A percentile compares a stretch with the other conserved stretches of the same genome.
phyloP scores from a whole-genome alignment of 768 basidiomycete genomes.

The Dioszegia aurantiaca region DNA sequence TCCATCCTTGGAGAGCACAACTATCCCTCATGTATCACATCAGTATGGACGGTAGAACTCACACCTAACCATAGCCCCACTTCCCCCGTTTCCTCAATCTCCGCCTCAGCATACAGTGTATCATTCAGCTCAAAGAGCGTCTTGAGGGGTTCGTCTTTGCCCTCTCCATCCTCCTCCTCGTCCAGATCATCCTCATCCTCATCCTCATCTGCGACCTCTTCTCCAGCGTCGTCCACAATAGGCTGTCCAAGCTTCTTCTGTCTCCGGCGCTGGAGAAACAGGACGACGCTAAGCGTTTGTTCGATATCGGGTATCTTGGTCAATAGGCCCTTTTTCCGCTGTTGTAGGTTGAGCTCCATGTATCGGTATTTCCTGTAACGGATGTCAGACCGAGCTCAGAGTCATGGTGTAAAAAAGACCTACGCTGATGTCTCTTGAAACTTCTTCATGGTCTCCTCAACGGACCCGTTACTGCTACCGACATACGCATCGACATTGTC shows the following conservation, averaged over 20 bases:
- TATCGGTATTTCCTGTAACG: constrained; percentile 92
- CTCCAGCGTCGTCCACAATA: constrained; percentile 30
- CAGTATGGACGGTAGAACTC: constrained; percentile 48
- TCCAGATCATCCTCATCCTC: constrained; percentile 57
- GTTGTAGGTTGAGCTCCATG: constrained; percentile 84
- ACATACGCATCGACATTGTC: constrained; percentile 83
- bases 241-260: constrained; percentile 57
- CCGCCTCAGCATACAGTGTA: constrained; percentile 88
- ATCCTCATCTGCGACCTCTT: constrained; percentile 53
- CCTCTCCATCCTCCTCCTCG: constrained; percentile 53
- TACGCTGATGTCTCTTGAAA: constrained; percentile 95
- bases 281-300: constrained; percentile 86
- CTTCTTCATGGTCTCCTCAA: constrained; percentile 70
- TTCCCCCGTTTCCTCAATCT: constrained; percentile 77
- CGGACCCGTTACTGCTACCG: constrained; percentile 70
- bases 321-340: constrained; percentile 73
- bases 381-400: constrained; percentile 13
- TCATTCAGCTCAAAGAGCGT: constrained; percentile 96
- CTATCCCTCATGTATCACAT: neutral
- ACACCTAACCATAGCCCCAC: constrained; percentile 97
- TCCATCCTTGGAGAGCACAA: neutral
- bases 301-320: constrained; percentile 95
- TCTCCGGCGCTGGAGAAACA: constrained; percentile 69
- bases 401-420: constrained; percentile 48
- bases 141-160: constrained; percentile 57